Base-by-base conservation (phyloP, 805 yeast species). In the Saccharomycopsis babjevae region DNA sequence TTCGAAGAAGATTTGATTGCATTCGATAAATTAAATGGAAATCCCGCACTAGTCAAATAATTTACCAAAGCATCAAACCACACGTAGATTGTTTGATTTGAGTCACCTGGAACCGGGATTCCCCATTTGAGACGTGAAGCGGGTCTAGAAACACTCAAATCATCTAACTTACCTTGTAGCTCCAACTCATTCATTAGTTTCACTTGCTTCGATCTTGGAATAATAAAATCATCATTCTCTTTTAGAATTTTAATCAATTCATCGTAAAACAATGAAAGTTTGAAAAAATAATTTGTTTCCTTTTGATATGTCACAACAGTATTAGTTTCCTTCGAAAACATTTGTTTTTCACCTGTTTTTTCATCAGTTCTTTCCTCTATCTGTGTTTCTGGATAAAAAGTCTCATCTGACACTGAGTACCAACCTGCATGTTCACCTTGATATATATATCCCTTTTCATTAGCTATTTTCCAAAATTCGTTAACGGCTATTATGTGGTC, bases 21-120 rank as follows among this genome's bases (percentile, higher is more conserved):
- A 3, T 43, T 40, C 2, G 39, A 18, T 7, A 13, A 18, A 3
- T 28, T 28, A 62, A 69, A 68, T 1, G 86, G 85, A 57, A 79
- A 88, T 1, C 89, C 89, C 2, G 82, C 74, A 1, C 89, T 79
- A 0, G 97, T 88, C 4, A 90, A 59, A 69, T 94, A 94, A 71
- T 91, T 94, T 54, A 87, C 78, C 54, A 94, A 76, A 0, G 99
- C 99, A 74, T 94, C 99, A 62, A 94, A 86, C 99, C 99, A 94
- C 16, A 94, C 99, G 68, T 94, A 94, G 59, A 94, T 84, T 56
- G 80, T 85, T 69, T 93, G 98, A 0, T 84, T 68, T 0, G 78
- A 73, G 68, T 92, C 97, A 25, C 78, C 76, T 1, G 99, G 98
- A 1, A 93, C 97, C 6, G 81, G 81, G 30, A 94, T 86, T 0